Percentiles rank a stretch among this genome's conserved stretches.
Evolutionary conservation across 139 green algal species (phyloP).

Genomic region (Picochlorum sp.): DNA sequence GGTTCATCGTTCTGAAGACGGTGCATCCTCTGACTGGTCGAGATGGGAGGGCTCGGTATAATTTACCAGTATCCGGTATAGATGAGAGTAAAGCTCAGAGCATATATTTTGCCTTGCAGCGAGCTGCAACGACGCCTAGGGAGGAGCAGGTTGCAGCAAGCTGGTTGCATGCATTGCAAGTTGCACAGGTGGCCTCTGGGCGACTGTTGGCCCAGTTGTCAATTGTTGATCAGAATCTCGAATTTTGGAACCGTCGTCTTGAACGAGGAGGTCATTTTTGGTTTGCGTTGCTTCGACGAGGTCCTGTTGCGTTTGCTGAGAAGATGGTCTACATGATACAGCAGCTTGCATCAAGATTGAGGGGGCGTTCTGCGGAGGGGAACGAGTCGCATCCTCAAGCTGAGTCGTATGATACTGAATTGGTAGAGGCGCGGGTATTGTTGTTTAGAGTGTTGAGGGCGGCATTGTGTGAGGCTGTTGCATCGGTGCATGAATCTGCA

Average conservation of each 20-base stretch:
- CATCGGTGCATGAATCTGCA: conserved; percentile 19
- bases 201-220: conserved; percentile 29
- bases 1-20: neutral
- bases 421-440: conserved; percentile 23
- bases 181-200: conserved; percentile 21
- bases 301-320: conserved; percentile 31
- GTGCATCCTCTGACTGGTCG: neutral
- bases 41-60: neutral
- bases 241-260: conserved; percentile 33
- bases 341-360: neutral
- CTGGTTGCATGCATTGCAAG: conserved; percentile 22
- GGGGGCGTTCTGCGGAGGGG: conserved; percentile 2
- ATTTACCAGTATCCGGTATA: conserved; percentile 26
- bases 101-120: conserved; percentile 23
- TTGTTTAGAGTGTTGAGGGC: conserved; percentile 30
- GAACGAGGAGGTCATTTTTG: conserved; percentile 29
- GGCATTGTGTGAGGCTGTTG: conserved; percentile 31
- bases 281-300: conserved; percentile 36
- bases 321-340: conserved; percentile 23
- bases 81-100: conserved; percentile 20
- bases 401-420: conserved; percentile 10
- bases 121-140: conserved; percentile 10
- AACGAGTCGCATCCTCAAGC: neutral
- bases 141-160: conserved; percentile 19
- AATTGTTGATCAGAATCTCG: conserved; percentile 25